Evolutionary conservation across 1,139 yeast species (phyloP), one percentile per base, ranked within the genome.

Genomic region (Candida sanyaensis): DNA sequence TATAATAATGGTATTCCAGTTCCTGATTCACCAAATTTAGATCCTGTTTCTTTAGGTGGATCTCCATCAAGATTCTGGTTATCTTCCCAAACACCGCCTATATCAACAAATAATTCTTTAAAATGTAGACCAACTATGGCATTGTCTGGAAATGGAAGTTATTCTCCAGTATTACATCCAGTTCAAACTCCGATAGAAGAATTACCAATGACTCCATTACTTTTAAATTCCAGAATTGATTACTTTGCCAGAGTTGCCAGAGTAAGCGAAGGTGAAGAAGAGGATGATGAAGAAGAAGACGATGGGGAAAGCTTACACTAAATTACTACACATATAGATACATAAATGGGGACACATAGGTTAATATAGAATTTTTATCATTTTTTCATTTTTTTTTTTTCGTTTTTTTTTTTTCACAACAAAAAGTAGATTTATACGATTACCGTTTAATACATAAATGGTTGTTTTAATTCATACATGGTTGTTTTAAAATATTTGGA

Each of bases 11-110:
- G 31, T 28, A 43, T 41, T 4, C 44, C 52, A 48, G 38, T 37
- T 29, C 84, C 85, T 0, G 83, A 77, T 50, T 78, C 83, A 1
- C 85, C 85, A 1, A 70, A 68, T 50, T 63, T 80, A 49, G 76
- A 70, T 47, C 84, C 86, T 1, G 71, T 77, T 0, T 79, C 84
- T 2, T 46, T 80, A 17, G 78, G 79, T 2, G 82, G 81, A 1
- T 78, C 83, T 2, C 86, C 86, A 1, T 78, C 84, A 5, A 62
- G 80, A 43, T 78, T 80, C 53, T 77, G 81, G 75, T 63, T 81
- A 38, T 69, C 76, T 17, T 73, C 78, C 23, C 78, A 77, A 48
- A 78, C 84, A 0, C 84, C 84, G 1, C 84, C 85, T 6, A 53
- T 66, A 33, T 62, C 71, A 2, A 46, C 64, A 27, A 58, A 58